Percentiles rank a stretch among this genome's conserved stretches.
These are phyloP conservation scores for Aspergillus fijiensis DNA, from an alignment of 2,329 filamentous ascomycete genomes.

Conservation along the genomic window DNA sequence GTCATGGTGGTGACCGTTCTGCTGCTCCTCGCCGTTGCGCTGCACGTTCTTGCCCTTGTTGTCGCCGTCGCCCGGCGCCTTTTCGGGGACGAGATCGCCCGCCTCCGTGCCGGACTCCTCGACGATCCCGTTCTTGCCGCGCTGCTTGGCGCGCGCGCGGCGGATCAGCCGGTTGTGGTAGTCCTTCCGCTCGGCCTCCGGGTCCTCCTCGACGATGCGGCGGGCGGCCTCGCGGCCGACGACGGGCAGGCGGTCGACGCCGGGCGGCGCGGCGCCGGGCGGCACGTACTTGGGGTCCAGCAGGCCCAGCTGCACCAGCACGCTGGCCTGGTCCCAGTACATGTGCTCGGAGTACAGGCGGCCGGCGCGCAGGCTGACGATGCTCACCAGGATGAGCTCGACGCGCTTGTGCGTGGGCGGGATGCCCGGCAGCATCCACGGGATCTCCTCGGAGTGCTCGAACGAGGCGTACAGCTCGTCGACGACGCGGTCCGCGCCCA, in stretches of 20 bases:
- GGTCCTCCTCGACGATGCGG: slow-evolving; percentile 42
- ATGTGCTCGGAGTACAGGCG: slow-evolving; percentile 58
- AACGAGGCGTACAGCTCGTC: slow-evolving; percentile 61
- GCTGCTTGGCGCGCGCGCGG: slow-evolving; percentile 20
- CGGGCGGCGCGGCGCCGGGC: slow-evolving; percentile 45
- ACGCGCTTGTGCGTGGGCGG: slow-evolving; percentile 57
- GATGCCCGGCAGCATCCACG: slow-evolving; percentile 61
- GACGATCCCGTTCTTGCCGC: slow-evolving; percentile 14
- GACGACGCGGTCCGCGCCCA: slow-evolving; percentile 59
- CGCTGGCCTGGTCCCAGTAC: slow-evolving; percentile 64
- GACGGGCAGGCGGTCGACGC: slow-evolving; percentile 41
- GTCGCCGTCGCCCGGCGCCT: slow-evolving; percentile 10
- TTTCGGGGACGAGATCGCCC: slow-evolving; percentile 25
- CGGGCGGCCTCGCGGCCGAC: slow-evolving; percentile 41
- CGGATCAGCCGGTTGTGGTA: slow-evolving; percentile 37
- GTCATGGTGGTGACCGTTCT: background rate
- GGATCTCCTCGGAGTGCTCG: slow-evolving; percentile 56
- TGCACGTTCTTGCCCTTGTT: slow-evolving; percentile 27
- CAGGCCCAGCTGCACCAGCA: slow-evolving; percentile 59
- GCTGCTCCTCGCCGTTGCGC: slow-evolving; percentile 4
- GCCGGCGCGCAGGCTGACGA: slow-evolving; percentile 55
- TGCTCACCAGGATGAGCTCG: slow-evolving; percentile 57
- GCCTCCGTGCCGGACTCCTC: slow-evolving; percentile 29
- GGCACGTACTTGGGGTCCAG: slow-evolving; percentile 58
- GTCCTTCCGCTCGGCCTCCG: slow-evolving; percentile 33